Base-by-base conservation (phyloP, 2,329 filamentous ascomycete genomes). In the Phaeosphaeria sp. region DNA sequence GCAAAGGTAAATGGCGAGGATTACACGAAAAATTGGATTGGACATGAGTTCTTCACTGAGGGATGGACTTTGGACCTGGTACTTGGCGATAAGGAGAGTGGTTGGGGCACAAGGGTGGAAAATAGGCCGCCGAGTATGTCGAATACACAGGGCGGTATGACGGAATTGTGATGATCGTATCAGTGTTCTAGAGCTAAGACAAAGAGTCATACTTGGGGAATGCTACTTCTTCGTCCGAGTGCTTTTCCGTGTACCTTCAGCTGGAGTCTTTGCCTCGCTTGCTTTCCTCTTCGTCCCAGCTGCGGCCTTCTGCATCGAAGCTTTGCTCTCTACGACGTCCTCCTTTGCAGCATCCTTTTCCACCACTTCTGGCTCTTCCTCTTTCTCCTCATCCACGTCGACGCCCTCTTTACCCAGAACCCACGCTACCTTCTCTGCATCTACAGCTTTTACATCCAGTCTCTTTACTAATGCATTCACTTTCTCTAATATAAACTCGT, bases 361-460 rank as follows among this genome's bases (percentile, higher is more conserved):
- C 11, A 36, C 30, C 15, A 7, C 36, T 13, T 4, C 17, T 39
- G 15, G 15, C 13, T n/a, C 18, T 21, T 24, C 24, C 8, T 53
- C 45, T 5, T 18, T 24, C 20, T 30, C 43, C 11, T 55, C 44
- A 8, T 52, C 63, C 49, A 71, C 17, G 68, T 73, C 67, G 7
- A 63, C 57, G 72, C 59, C 61, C 47, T 68, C 67, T 61, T 62
- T 86, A 69, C 91, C 84, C 49, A 91, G 72, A 9, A 91, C 89
- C 70, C 87, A 92, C 2, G 90, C 90, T 18, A 89, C 89, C 72
- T 84, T 89, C 75, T 93, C 91, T 5, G 89, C 77, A 33, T 91
- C 86, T 42, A 86, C 80, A 1, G 88, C 88, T 30, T 75, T 80
- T 1, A 74, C 67, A 18, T 56, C 58, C 56, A 75, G 49, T 36